Base-by-base conservation (phyloP, 2,329 filamentous ascomycete species). In the Phoma sp. region DNA sequence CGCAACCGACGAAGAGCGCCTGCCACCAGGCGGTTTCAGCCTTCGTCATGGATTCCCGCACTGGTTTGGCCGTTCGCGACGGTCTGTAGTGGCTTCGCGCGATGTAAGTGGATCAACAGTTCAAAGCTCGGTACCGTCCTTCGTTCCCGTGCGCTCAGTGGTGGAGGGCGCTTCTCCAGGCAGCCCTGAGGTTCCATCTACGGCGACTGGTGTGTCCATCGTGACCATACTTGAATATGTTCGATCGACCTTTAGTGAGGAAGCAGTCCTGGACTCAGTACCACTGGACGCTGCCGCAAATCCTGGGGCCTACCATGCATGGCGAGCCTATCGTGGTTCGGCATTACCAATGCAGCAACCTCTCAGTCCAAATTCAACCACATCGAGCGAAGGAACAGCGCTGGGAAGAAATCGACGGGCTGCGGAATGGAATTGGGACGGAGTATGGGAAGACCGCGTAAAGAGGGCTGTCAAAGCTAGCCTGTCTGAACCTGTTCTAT, bases 391-490 rank as follows among this genome's bases (percentile, higher is more conserved):
- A 4, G 53, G 46, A n/a, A 55, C 60, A 22, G 46, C 70, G 8
- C 73, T 65, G 65, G 83, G 75, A 66, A 75, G 78, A 78, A 84
- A 76, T 55, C 78, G 87, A 56, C 80, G 83, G 44, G 91, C 91
- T 0, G 90, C 89, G 6, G 89, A 96, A 66, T 98, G 93, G 93
- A 96, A 96, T 70, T 98, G 93, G 93, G 91, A 96, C 67, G 93
- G 93, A 0, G 93, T 98, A 0, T 99, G 93, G 93, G 90, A 96
- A 71, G 89, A 93, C 60, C 84, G 93, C 49, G 93, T 96, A 1
- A 88, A 86, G 74, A 90, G 89, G 72, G 89, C 89, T 14, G 85
- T 97, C 38, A 84, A 88, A 45, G 82, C 84, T 8, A 96, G 91
- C 67, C 77, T 91, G 44, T 90, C 90, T 1, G 93, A 98, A 62